Evolutionary conservation across 441 rosid species (phyloP).

Genomic region (Gossypium lobatum): DNA sequence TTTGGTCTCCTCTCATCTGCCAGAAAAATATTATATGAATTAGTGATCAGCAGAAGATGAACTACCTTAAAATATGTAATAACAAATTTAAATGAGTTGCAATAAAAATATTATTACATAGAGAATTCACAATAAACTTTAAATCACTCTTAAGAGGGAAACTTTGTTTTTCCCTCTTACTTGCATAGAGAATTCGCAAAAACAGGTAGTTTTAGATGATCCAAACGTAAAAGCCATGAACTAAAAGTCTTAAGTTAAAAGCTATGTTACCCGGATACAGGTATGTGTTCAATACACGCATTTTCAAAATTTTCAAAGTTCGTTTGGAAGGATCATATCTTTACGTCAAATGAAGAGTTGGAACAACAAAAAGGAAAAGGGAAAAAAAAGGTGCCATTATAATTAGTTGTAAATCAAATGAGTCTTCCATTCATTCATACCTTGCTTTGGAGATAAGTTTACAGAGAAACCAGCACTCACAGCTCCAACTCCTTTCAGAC

Average conservation of each 20-base stretch:
- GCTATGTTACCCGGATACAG: background rate
- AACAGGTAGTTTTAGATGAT: background rate
- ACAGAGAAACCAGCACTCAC: slow-evolving; percentile 13
- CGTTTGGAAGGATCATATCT: background rate
- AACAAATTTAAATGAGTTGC: background rate
- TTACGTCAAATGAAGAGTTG: background rate
- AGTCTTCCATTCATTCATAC: slow-evolving; percentile 22
- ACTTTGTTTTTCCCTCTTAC: background rate
- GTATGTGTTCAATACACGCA: background rate
- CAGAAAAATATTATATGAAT: slow-evolving; percentile 11
- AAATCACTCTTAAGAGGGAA: background rate
- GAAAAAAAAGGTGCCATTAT: background rate
- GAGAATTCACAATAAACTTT: background rate
- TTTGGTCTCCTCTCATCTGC: slow-evolving; percentile 33
- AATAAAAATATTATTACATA: background rate
- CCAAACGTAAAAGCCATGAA: background rate
- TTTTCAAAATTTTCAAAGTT: background rate
- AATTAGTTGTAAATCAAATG: slow-evolving; percentile 7
- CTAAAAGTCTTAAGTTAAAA: background rate
- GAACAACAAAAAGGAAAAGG: background rate
- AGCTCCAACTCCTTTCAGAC: slow-evolving; percentile 31
- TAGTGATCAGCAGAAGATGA: background rate
- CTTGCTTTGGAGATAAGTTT: slow-evolving; percentile 29
- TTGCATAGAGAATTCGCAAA: slow-evolving; percentile 1
- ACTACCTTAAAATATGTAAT: background rate